Evolutionary conservation across 495 filamentous ascomycete genomes (phyloP), one percentile per base, ranked within the genome.

Genomic region (Hypoxylon intermedium): DNA sequence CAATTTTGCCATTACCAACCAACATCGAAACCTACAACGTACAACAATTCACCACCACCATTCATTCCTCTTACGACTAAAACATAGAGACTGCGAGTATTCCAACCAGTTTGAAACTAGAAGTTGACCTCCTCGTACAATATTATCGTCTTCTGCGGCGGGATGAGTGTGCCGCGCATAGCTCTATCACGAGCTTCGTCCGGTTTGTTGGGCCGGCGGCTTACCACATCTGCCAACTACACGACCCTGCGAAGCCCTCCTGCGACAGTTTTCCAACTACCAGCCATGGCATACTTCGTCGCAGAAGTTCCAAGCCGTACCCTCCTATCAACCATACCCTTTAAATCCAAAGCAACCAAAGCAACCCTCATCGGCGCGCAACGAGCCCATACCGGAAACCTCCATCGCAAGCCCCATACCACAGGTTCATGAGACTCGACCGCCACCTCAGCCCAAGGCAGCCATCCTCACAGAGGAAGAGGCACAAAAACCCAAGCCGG

Each of bases 241-340:
- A 40, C 75, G 73, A 55, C 69, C 73, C 20, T 83, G 82, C 61
- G 74, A 79, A 45, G 79, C 79, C 58, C 75, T 83, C 30, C 67
- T 84, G 34, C 86, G 88, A 42, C 78, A 78, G 42, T 92, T 92
- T 78, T 89, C 89, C 33, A 85, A 89, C 6, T 71, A 77, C 68
- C 63, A 75, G 75, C 61, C 74, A 72, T 62, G 75, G 83, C 57
- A 60, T 19, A 55, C 79, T 42, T 83, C 84, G 15, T 84, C 81
- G 18, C 85, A 85, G 65, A 85, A 85, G 42, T 82, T 91, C 67
- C 85, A 88, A 63, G 87, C 88, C n/a, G 83, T 83, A 5, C 86
- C 89, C 26, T 83, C 89, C 58, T 92, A 92, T 74, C 89, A 87
- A 55, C 89, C 92, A 19, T 88, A 91, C 65, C 77, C 83, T 7